Percentiles rank a stretch among this genome's conserved stretches.
Evolutionary conservation across 331 rosid species (phyloP).

Genomic region (Cucumis variabilis): DNA sequence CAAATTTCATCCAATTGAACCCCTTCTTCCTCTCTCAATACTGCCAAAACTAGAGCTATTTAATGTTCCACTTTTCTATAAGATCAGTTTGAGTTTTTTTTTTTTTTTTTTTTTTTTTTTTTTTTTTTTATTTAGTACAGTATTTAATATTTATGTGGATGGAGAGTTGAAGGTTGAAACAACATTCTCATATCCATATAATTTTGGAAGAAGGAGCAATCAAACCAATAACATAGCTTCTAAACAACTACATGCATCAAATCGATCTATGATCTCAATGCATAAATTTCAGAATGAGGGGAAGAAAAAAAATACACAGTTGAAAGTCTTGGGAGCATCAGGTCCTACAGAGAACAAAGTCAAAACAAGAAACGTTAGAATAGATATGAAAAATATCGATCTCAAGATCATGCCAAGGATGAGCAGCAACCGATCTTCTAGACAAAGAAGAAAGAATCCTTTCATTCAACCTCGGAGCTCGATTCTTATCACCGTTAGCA

Average conservation of each 20-base stretch:
- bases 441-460: constrained; percentile 95
- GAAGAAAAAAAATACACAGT: constrained; percentile 51
- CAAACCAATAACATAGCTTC: background rate
- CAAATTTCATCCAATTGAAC: too few species aligned
- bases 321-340: constrained; percentile 76
- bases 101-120: too few species aligned
- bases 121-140: too few species aligned
- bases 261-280: background rate
- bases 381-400: constrained; percentile 61
- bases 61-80: too few species aligned
- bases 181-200: too few species aligned
- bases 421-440: constrained; percentile 93
- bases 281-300: background rate
- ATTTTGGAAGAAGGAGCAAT: background rate
- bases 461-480: constrained; percentile 72
- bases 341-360: constrained; percentile 62
- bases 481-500: constrained; percentile 29
- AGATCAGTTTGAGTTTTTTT: too few species aligned
- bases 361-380: background rate
- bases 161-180: too few species aligned
- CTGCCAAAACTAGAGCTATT: too few species aligned
- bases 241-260: background rate
- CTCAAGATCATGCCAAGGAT: constrained; percentile 99
- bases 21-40: too few species aligned
- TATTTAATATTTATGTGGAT: too few species aligned